Evolutionary conservation across 257 asterid species (phyloP), one percentile per base, ranked within the genome.

Genomic region (Linderniella brevidens): DNA sequence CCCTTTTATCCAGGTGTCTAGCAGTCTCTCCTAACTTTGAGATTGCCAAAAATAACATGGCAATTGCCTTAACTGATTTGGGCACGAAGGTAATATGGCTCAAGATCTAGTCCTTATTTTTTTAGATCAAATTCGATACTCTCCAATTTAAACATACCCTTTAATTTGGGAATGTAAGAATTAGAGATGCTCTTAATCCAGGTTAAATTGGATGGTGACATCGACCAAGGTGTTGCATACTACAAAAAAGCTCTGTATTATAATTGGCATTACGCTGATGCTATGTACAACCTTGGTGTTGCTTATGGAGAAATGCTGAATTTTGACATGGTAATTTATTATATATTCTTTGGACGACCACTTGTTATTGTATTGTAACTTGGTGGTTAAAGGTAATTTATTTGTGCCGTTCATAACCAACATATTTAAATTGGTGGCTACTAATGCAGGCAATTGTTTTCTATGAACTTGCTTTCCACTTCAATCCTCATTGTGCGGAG

Each of bases 281-380:
- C 99, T 57, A 81, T 90, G 99, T 90, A 90, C 72, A 90, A 90
- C 70, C 80, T 90, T 55, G 99, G 99, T 8, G 99, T 90, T 65
- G 99, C 99, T 39, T 90, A 90, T 75, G 96, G 96, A 72, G 99
- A 90, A 77, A 86, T 85, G 96, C 85, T 90, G 70, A 77, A 79
- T 66, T 85, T 90, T 73, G 99, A 90, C 75, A 90, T 79, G 99
- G 99, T 90, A 82, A 73, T 63, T 65, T 57, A 53, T 12, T 40
- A 40, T 40, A 2, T 40, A 11, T 40, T 40, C 45, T 40, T 4
- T 16, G 49, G 49, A 16, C 32, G 32, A 25, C 32, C 32, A 25
- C 32, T 25, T 25, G 32, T 25, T 6, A n/a, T 25, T 25, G 32
- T 25, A 2, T 56, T 43, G 35, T 19, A 8, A 53, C 10, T 56